Conservation (phyloP, 2,329 filamentous ascomycete genomes). For the Lasiodiplodia sp. region DNA sequence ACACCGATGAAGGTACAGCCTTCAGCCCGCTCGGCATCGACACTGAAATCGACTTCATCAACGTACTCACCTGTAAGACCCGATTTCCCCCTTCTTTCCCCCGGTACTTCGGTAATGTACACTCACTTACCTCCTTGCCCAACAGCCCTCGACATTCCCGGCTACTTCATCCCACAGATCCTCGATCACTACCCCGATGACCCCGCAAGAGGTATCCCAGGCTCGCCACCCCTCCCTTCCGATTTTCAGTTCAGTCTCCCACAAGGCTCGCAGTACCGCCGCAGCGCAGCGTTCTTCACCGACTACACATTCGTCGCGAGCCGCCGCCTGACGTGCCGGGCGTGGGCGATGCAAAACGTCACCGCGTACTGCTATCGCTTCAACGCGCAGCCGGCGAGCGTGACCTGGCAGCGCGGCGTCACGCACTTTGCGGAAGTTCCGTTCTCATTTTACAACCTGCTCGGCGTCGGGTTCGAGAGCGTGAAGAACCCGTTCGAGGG, state of each 20-base stretch:
- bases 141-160: conserved; percentile 36
- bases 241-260: conserved; percentile 25
- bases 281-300: conserved; percentile 59
- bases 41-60: conserved; percentile 60
- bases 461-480: conserved; percentile 52
- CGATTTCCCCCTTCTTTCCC: background rate
- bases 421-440: conserved; percentile 63
- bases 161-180: conserved; percentile 37
- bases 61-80: conserved; percentile 38
- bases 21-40: conserved; percentile 64
- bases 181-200: conserved; percentile 39
- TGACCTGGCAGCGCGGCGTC: conserved; percentile 52
- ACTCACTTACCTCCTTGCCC: background rate
- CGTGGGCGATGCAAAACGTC: conserved; percentile 57
- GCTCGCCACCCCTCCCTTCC: conserved; percentile 1
- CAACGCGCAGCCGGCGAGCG: conserved; percentile 61
- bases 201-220: conserved; percentile 15
- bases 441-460: conserved; percentile 56
- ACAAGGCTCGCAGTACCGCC: conserved; percentile 58
- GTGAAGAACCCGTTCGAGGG: conserved; percentile 43
- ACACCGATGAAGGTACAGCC: conserved; percentile 69
- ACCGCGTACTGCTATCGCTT: conserved; percentile 69
- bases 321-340: conserved; percentile 60
- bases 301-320: conserved; percentile 64
- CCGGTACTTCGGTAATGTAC: background rate